Evolutionary conservation across 2,329 filamentous ascomycete species (phyloP), one percentile per base, ranked within the genome.

Genomic region (Rutstroemia sp.): DNA sequence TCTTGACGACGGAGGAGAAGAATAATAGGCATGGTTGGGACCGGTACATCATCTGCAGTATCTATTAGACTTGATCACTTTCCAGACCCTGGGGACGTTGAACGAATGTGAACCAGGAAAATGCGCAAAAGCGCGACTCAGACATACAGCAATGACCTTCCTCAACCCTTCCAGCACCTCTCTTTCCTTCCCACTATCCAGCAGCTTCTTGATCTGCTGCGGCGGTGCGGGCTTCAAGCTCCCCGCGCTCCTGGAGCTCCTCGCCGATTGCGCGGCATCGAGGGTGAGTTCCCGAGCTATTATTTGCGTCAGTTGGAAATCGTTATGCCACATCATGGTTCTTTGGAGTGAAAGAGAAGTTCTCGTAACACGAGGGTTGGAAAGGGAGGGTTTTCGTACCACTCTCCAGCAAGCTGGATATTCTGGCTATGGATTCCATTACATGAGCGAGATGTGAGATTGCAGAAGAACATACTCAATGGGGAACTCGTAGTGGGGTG

Each of bases 1-100:
- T 99, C 76, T 99, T 99, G 71, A 99, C 90, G 55, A 99, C 88
- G 23, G 91, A 88, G n/a, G 92, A 95, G 78, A 99, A 99, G 78
- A 92, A 95, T 21, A 89, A 86, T 2, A 95, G 79, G 57, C 91
- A 96, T 64, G 89, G 87, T 70, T 95, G 89, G 65, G 88, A 84
- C 64, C 85, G 84, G 75, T 96, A 97, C 84, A 96, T 95, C 87
- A 97, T 92, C 90, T 96, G 48, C 17, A 42, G 19, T n/a, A 38
- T 54, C 48, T 57, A 23, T 56, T 55, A 54, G 42, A 54, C 47
- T 45, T 49, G 45, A 16, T 53, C 36, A 47, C 46, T 44, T 17
- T 30, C 30, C 52, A 21, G 14, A 12, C 30, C 12, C 30, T 34
- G 30, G 10, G 30, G 5, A 34, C 30, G 10, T 10, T 12, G 30